Evolutionary conservation across 2,329 filamentous ascomycete genomes (phyloP), one percentile per base, ranked within the genome.

Genomic region (Alternaria sp.): DNA sequence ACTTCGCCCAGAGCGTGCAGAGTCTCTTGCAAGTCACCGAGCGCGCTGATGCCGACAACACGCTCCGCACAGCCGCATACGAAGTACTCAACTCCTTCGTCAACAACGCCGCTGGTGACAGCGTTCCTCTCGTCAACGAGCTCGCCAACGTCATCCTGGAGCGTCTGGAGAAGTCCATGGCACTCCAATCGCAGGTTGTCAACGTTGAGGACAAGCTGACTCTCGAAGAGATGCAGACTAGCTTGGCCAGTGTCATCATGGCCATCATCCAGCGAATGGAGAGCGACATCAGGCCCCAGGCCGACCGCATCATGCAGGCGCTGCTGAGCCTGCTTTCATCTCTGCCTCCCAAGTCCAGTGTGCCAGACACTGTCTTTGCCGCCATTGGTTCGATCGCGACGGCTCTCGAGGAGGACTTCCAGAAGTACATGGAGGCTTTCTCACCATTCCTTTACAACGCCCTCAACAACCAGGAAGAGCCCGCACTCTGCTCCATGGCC

Each of bases 341-440:
- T 36, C 87, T 94, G 15, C 90, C 91, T 59, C 85, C 88, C 74
- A 97, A 97, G 85, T 97, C 95, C 1, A 96, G 90, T 73, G 96
- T 99, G 28, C 96, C 96, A 15, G 96, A 99, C 81, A 93, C 92
- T 9, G 88, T 97, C 64, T 98, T 99, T 76, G 93, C 93, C 55
- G 92, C 93, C 62, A 91, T 98, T 74, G 96, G 95, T 78, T 90
- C 92, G n/a, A 87, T 99, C 65, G 92, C 96, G 44, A 97, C 92
- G 74, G 92, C 94, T 43, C 87, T 98, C 75, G 94, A 97, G 78
- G 93, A 93, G 58, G 93, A 95, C 71, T 99, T 99, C 80, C 85
- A 91, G 79, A 96, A 96, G 84, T 99, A 99, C 85, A 98, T 99
- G 95, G 93, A 97, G 45, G 89, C 93, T 2, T 99, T 99, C 81